Evolutionary conservation across 306 rosid species (phyloP), one percentile per base, ranked within the genome.

Genomic region (Arachis hypogaea): DNA sequence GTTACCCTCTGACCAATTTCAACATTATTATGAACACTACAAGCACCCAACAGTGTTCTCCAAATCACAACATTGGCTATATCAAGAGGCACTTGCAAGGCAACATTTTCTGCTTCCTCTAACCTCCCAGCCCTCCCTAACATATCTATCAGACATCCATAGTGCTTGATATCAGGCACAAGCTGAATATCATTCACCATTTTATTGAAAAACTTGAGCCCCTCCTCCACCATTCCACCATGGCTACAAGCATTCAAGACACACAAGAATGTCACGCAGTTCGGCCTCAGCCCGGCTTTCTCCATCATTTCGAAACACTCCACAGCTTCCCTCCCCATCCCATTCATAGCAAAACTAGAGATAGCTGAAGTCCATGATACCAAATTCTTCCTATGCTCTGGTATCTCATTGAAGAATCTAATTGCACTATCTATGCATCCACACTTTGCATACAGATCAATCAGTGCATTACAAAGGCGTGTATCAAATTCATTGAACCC

Each of bases 201-300:
- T 76, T 84, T 87, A 59, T 58, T 10, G 41, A 87, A 87, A 84
- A 91, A 84, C 61, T 77, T 68, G 40, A 87, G 81, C 63, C 97
- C 95, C 65, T 88, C 92, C 71, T 88, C 91, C n/a, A 91, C 78
- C 66, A 91, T 78, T 30, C 97, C 86, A 67, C 89, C 87, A 51
- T 91, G 95, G 73, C 95, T 88, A 66, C 95, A 91, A 28, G 89
- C 95, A 80, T 77, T 88, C 56, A 88, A 75, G 77, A 88, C 83
- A 44, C 94, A 79, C 59, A 91, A 68, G 58, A 85, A 86, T 0
- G 97, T 85, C 36, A 87, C 88, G 7, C 56, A 80, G 71, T 88
- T 88, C 4, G 91, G 92, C 79, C 64, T 75, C 63, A 88, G 11
- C 7, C 88, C 97, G 45, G 63, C 85, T 75, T 81, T 82, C 78